Base-by-base conservation (phyloP, 202 grass and related monocot species). In the Musa balbisiana region DNA sequence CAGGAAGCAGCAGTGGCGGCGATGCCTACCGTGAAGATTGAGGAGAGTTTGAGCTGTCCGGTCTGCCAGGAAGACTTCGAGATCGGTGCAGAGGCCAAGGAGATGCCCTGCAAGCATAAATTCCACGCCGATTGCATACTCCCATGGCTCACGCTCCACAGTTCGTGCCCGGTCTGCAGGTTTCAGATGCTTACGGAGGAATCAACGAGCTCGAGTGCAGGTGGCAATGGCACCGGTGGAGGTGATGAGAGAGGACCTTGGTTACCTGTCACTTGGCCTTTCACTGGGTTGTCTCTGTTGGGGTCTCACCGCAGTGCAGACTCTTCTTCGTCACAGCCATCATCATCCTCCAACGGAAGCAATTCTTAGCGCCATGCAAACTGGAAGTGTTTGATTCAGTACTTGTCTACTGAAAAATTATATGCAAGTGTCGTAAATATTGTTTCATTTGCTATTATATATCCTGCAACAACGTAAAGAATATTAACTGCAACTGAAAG, bases 121-220 rank as follows among this genome's bases (percentile, higher is more conserved):
- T 97, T 97, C 69, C 93, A 97, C 70, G 74, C 74, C 56, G 52
- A 72, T 15, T 97, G 93, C 75, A 93, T 97, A 55, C 52, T 97
- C 14, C 90, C 90, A 80, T 97, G 93, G 93, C 93, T 97, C 52
- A 86, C 92, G 62, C 85, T 97, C 73, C 93, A 97, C 67, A 85
- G 90, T 78, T 97, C 93, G 25, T 97, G 93, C 53, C 93, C 93
- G 0, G 82, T 97, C 82, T 97, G 90, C 67, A 83, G 93, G 53
- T 92, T 89, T 79, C 81, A 91, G 78, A 83, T 97, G 67, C 90
- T 84, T 20, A 75, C 82, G 52, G 83, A 84, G 49, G 85, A 87
- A 23, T 76, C 74, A 25, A 92, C 92, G 82, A 81, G 88, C 56
- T 85, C 75, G 72, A 67, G 59, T 55, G 78, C 73, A 51, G 74